phyloP scores from a whole-genome alignment of 345 rosid genomes.

The Combretum micranthum region DNA sequence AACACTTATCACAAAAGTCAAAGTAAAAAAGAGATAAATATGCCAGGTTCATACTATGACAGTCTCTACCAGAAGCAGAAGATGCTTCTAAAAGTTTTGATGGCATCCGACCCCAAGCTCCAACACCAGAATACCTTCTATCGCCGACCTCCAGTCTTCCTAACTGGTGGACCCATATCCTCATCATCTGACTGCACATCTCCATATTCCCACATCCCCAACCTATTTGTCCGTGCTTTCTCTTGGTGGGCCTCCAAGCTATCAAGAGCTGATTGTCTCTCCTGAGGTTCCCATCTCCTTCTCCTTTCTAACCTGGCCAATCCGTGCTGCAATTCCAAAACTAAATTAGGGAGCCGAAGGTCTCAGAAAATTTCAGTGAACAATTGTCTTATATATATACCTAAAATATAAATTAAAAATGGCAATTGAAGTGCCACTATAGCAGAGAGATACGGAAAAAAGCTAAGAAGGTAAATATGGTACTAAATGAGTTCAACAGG shows the following conservation, averaged over 20 bases:
- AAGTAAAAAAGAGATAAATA: not conserved
- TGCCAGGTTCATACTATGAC: not conserved
- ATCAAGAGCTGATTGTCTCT: conserved; percentile 55
- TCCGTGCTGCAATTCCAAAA: conserved; percentile 58
- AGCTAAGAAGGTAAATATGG: too few relatives aligned
- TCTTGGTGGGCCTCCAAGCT: conserved; percentile 74
- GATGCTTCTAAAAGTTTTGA: conserved; percentile 1
- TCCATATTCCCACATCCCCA: conserved; percentile 89
- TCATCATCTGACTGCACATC: conserved; percentile 93
- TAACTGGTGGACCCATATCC: conserved; percentile 51
- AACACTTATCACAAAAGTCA: not conserved
- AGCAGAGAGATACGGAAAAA: too few relatives aligned
- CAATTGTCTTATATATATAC: not conserved
- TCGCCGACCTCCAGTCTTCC: conserved; percentile 65
- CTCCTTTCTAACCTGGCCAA: conserved; percentile 85
- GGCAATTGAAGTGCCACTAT: not conserved
- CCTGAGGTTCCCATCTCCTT: conserved; percentile 71
- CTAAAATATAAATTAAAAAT: not conserved
- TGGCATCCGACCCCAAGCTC: not conserved
- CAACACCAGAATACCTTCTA: conserved; percentile 13
- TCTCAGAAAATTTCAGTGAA: not conserved
- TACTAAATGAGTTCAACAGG: too few relatives aligned
- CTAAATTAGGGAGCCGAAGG: conserved; percentile 1
- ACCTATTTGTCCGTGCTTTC: conserved; percentile 62
- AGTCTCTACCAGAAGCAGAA: conserved; percentile 12